phyloP scores from a whole-genome alignment of 176 grass and related monocot genomes.

The Rhynchospora breviuscula region DNA sequence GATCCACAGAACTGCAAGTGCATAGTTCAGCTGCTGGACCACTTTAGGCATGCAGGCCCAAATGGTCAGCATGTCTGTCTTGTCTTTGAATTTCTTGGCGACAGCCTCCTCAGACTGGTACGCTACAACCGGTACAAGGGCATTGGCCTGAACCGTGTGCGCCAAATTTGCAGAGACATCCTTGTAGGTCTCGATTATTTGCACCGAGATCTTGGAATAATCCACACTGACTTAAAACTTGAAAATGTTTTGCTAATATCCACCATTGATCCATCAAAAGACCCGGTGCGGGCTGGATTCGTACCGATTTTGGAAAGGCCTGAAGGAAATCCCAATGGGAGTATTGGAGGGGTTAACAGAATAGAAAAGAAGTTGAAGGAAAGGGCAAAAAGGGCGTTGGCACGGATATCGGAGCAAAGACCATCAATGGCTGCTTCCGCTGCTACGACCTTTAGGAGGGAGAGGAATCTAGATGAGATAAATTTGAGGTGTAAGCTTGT shows the following conservation, averaged over 20 bases:
- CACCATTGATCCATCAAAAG: conserved; percentile 84
- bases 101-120: conserved; percentile 85
- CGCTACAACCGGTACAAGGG: conserved; percentile 93
- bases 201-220: conserved; percentile 81
- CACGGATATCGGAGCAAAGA: conserved; percentile 86
- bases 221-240: conserved; percentile 90
- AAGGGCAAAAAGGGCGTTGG: conserved; percentile 72
- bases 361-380: conserved; percentile 88
- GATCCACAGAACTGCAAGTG: conserved; percentile 71
- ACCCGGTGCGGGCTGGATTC: conserved; percentile 67
- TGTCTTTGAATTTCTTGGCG: conserved; percentile 91
- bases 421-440: conserved; percentile 41
- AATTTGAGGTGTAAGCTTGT: conserved; percentile 94
- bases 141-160: conserved; percentile 63
- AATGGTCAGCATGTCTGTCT: conserved; percentile 97
- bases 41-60: conserved; percentile 84
- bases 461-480: conserved; percentile 87
- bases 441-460: neutral
- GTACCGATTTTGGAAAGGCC: conserved; percentile 76
- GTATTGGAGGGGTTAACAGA: conserved; percentile 38
- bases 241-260: conserved; percentile 88
- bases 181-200: conserved; percentile 93
- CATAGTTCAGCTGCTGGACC: conserved; percentile 77
- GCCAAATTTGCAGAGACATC: conserved; percentile 73
- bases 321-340: conserved; percentile 62